Evolutionary conservation across 2,329 filamentous ascomycete species (phyloP).

Genomic region (Calonectria fujianensis): DNA sequence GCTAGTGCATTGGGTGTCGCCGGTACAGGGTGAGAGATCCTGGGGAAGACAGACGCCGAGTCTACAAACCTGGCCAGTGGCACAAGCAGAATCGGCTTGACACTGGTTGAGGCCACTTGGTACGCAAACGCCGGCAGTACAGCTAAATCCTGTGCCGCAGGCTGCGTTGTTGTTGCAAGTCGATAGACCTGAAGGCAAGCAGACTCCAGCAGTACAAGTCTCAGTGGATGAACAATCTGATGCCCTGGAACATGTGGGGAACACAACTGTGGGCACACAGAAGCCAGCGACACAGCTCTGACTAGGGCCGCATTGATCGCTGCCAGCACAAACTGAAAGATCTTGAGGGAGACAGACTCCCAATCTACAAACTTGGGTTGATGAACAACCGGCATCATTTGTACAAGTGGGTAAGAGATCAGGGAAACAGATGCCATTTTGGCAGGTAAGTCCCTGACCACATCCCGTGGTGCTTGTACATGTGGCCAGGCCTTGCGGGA

Average conservation of each 20-base stretch:
- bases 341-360: conserved; percentile 15
- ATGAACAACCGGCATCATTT: neutral
- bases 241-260: conserved; percentile 4
- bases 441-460: conserved; percentile 17
- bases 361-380: neutral
- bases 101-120: neutral
- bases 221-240: neutral
- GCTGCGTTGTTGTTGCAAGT: conserved; percentile 5
- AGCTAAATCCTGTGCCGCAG: conserved; percentile 1
- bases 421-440: conserved; percentile 16
- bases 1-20: neutral
- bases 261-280: conserved; percentile 20
- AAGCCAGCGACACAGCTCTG: conserved; percentile 22
- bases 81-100: neutral
- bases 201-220: conserved; percentile 27
- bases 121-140: conserved; percentile 11
- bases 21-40: neutral
- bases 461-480: neutral
- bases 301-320: conserved; percentile 1
- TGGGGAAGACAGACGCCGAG: conserved; percentile 21
- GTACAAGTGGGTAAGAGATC: neutral
- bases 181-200: conserved; percentile 6
- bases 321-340: neutral
- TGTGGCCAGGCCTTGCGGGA: conserved; percentile 2
- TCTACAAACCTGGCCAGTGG: neutral